Evolutionary conservation across 805 yeast genomes (phyloP), one percentile per base, ranked within the genome.

Genomic region (Candida krabiensis): DNA sequence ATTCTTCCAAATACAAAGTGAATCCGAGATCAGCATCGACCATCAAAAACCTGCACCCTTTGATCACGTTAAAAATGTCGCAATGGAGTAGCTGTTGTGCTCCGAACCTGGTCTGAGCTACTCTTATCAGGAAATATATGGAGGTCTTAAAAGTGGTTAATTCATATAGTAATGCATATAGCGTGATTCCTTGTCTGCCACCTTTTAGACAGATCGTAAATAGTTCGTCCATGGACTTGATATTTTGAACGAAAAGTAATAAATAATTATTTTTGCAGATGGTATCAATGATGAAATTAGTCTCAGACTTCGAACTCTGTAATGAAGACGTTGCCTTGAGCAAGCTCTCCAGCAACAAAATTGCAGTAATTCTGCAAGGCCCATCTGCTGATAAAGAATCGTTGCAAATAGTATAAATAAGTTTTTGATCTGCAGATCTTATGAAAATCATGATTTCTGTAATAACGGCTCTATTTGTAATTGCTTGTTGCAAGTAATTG

Each of bases 321-420:
- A 80, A 71, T 35, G 82, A 61, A 1, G 83, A 71, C 11, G 58
- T 35, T 2, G 55, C 46, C 26, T 61, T 63, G 25, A 62, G 41
- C 6, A 64, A 35, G 5, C 49, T 53, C 50, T 88, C 95, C 45
- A 93, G 60, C 11, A 90, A 65, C n/a, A 88, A 56, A 11, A 90
- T 67, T 2, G 96, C 81, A 0, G 91, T 80, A 9, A 89, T 73
- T 48, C 93, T 74, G 6, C 83, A 74, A 1, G 83, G 67, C 1
- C 91, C 93, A 49, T 85, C 93, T 3, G 90, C 88, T 37, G 79
- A 70, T 12, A 87, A 75, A 0, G 93, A 81, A 63, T 93, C 98
- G 43, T 77, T 79, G 54, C 87, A 82, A 22, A 88, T 70, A 2
- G 75, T 70, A 14, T 77, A 80, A 19, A 87, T 68, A 36, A 88